Evolutionary conservation across 352 stramenopile species (phyloP), one percentile per base, ranked within the genome.

Genomic region (Phytopythium cucurbitacearum): DNA sequence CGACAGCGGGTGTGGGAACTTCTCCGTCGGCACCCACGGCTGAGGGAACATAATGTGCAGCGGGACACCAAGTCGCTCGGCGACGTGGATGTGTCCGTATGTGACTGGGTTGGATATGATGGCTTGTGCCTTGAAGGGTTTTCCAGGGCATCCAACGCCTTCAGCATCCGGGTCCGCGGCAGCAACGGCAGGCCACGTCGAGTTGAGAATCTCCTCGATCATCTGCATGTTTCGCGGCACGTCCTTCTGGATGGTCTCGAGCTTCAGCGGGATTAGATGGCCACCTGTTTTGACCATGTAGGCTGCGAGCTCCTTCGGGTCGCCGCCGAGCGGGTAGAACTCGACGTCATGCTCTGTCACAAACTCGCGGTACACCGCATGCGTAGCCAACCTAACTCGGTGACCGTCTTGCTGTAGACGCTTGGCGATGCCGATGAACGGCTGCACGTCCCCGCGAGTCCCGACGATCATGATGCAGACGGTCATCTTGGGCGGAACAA

Each of bases 31-130:
- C 1, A 79, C 74, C 85, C 89, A 97, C 13, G 90, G 91, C 60
- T 97, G 85, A 0, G 88, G 86, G 56, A 97, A 98, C 87, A 98
- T 97, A 42, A 98, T 96, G 67, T 98, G 94, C 36, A 97, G 65
- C 16, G 92, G 91, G 9, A 97, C 87, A 2, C 82, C 89, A 3
- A 98, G 77, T 4, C 85, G 78, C 62, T 98, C 94, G 0, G 90
- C 92, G 7, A 97, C 91, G 66, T 98, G 91, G 41, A 97, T 87
- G 62, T 98, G 91, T 7, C 88, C 91, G 44, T 97, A 96, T 15
- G 79, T 88, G 3, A 96, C 88, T 4, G 94, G 92, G 50, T 98
- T 98, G 12, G 89, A 88, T 62, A 98, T 98, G 35, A 98, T 97
- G 4, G 89, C 90, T 49, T 97, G 73, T 0, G 91, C 90, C 41